phyloP scores from a whole-genome alignment of 352 stramenopile species.

The Phytophthora cactorum region DNA sequence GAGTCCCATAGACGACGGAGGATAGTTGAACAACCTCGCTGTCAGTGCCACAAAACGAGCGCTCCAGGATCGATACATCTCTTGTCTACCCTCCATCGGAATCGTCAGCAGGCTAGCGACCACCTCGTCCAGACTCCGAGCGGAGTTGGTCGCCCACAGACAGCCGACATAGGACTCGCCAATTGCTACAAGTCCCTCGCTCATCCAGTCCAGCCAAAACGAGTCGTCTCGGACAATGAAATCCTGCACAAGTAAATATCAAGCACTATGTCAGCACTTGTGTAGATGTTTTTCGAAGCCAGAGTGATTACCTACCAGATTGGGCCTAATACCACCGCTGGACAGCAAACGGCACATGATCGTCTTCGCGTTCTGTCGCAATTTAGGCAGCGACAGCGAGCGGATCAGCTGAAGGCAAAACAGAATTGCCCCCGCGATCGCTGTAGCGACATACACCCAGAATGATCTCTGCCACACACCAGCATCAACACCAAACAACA shows the following conservation, averaged over 20 bases:
- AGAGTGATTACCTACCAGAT: slow-evolving; percentile 41
- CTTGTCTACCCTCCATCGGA: slow-evolving; percentile 77
- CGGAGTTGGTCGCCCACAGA: slow-evolving; percentile 67
- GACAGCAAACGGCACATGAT: slow-evolving; percentile 80
- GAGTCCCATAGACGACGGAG: slow-evolving; percentile 68
- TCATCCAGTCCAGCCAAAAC: slow-evolving; percentile 91
- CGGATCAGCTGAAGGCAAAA: slow-evolving; percentile 73
- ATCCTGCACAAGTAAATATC: slow-evolving; percentile 46
- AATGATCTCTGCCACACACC: slow-evolving; percentile 59
- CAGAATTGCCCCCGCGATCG: slow-evolving; percentile 60
- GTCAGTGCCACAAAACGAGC: slow-evolving; percentile 76
- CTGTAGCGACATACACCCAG: slow-evolving; percentile 77
- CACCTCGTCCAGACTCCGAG: slow-evolving; percentile 70
- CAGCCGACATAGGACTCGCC: slow-evolving; percentile 83
- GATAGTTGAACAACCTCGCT: slow-evolving; percentile 80
- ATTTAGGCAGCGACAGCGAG: slow-evolving; percentile 74
- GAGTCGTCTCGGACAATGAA: slow-evolving; percentile 81
- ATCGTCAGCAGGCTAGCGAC: slow-evolving; percentile 81
- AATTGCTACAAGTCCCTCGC: slow-evolving; percentile 81
- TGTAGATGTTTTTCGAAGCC: not conserved
- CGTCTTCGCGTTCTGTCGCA: slow-evolving; percentile 65
- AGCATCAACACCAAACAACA: slow-evolving; percentile 14
- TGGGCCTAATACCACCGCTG: slow-evolving; percentile 64
- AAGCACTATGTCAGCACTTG: not conserved
- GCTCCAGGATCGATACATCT: slow-evolving; percentile 89